phyloP scores from a whole-genome alignment of 257 asterid genomes.

The Salvia rosmarinus region DNA sequence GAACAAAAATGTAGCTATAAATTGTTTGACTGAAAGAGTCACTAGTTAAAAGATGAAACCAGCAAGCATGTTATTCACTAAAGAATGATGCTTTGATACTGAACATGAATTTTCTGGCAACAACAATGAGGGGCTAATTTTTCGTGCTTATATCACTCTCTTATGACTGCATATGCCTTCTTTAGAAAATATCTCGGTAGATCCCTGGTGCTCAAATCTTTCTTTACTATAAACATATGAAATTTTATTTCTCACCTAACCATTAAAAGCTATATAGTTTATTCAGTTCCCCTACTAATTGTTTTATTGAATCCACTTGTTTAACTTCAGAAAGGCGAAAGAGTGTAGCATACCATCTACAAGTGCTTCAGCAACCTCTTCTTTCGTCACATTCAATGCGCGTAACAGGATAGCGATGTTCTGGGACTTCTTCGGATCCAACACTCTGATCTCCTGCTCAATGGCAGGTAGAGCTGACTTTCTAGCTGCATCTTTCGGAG shows the following conservation, averaged over 20 bases:
- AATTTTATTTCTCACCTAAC: not conserved
- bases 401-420: constrained; percentile 90
- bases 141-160: not conserved
- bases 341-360: constrained; percentile 64
- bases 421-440: constrained; percentile 97
- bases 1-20: not conserved
- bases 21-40: not conserved
- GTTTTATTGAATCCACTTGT: constrained; percentile 15
- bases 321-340: constrained; percentile 11
- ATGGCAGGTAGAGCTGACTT: constrained; percentile 50
- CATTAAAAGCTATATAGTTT: not conserved
- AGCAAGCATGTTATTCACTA: not conserved
- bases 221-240: not conserved
- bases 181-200: too few species aligned
- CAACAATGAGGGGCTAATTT: not conserved
- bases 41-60: not conserved
- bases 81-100: not conserved
- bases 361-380: constrained; percentile 92
- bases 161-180: not conserved
- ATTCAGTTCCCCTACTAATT: not conserved
- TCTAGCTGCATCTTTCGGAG: constrained; percentile 58
- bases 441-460: constrained; percentile 78
- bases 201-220: not conserved
- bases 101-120: not conserved
- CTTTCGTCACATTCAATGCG: constrained; percentile 88